A percentile compares a stretch with the other conserved stretches of the same genome.
Conservation (phyloP, 768 basidiomycete genomes). For the Suillus spraguei region DNA sequence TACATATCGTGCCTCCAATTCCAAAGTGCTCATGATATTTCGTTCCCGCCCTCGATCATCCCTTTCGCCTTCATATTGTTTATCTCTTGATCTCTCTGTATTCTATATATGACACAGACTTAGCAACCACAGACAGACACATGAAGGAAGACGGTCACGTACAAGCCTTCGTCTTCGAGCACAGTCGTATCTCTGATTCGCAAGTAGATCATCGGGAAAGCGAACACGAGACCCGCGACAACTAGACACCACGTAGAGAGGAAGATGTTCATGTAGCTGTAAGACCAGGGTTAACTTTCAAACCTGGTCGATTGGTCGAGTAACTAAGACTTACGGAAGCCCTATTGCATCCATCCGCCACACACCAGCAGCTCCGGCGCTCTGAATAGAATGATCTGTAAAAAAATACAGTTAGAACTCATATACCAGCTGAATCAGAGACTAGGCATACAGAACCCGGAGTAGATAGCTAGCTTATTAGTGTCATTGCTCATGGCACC, state of each 20-base stretch:
- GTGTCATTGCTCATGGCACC: constrained; percentile 85
- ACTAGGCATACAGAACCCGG: constrained; percentile 68
- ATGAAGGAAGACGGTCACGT: constrained; percentile 24
- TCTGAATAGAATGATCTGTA: constrained; percentile 72
- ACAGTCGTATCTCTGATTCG: constrained; percentile 64
- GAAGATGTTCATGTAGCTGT: constrained; percentile 68
- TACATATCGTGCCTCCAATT: not conserved
- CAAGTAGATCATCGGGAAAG: constrained; percentile 71
- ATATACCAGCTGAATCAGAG: not conserved
- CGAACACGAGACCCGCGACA: constrained; percentile 60
- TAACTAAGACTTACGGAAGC: constrained; percentile 52
- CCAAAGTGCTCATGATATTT: not conserved
- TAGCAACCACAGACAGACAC: not conserved
- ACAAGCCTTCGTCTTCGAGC: constrained; percentile 57
- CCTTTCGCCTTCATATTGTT: not conserved
- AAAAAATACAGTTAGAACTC: not conserved
- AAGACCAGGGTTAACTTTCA: not conserved
- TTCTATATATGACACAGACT: not conserved
- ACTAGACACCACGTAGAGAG: constrained; percentile 72
- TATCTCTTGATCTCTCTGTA: constrained; percentile 1
- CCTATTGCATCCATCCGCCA: constrained; percentile 73
- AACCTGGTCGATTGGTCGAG: not conserved
- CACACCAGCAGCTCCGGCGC: constrained; percentile 69
- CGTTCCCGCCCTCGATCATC: not conserved
- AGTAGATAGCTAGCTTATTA: constrained; percentile 72